Evolutionary conservation across 177 flowering plant species (phyloP).

Genomic region (Vitis hybrid): DNA sequence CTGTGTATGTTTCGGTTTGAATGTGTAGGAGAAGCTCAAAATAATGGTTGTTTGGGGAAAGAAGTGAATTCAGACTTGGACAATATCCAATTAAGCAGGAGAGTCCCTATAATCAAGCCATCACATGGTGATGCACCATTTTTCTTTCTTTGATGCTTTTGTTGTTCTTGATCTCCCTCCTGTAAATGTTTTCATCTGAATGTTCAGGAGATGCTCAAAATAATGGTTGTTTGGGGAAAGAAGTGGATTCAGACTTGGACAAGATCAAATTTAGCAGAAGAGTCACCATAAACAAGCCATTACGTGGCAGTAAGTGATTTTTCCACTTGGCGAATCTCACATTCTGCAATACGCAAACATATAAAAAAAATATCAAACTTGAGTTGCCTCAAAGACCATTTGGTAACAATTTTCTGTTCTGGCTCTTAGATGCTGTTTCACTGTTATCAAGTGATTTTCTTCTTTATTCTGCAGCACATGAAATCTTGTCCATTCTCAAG

Average conservation of each 20-base stretch:
- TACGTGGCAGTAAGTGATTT: conserved; percentile 50
- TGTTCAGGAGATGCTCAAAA: conserved; percentile 34
- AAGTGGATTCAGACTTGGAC: conserved; percentile 18
- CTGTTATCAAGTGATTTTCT: not conserved
- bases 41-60: conserved; percentile 16
- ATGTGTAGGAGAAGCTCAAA: conserved; percentile 35
- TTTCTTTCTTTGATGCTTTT: not conserved
- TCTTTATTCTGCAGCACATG: conserved; percentile 44
- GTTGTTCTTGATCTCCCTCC: conserved; percentile 1
- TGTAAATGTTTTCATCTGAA: conserved; percentile 6
- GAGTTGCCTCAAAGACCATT: not conserved
- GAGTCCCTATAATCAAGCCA: conserved; percentile 27
- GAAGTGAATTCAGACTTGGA: conserved; percentile 18
- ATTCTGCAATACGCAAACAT: not conserved
- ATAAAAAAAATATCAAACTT: not conserved
- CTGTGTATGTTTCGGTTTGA: conserved; percentile 6
- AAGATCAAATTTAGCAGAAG: conserved; percentile 18
- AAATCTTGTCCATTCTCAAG: conserved; percentile 60
- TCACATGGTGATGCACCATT: conserved; percentile 52
- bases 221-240: conserved; percentile 17
- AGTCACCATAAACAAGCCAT: conserved; percentile 28
- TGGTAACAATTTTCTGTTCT: not conserved
- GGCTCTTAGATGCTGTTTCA: not conserved
- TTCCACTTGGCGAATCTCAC: not conserved
- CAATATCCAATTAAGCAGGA: conserved; percentile 18